phyloP scores from a whole-genome alignment of 805 yeast species.

The Kazachstania bromeliacearum region DNA sequence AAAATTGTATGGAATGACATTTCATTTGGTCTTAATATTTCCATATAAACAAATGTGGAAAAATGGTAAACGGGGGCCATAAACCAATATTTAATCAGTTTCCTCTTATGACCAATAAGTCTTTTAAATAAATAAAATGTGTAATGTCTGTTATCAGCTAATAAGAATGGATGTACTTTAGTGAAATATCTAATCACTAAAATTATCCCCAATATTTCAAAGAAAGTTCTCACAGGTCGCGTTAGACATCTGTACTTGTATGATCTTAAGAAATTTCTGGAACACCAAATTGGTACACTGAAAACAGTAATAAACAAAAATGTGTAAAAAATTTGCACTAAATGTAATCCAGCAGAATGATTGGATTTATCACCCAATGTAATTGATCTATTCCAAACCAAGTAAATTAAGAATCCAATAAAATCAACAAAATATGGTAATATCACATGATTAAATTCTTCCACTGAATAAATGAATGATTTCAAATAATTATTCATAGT shows the following conservation, averaged over 20 bases:
- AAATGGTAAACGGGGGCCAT: slow-evolving; percentile 69
- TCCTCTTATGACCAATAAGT: slow-evolving; percentile 39
- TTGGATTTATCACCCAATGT: slow-evolving; percentile 88
- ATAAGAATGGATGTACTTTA: slow-evolving; percentile 75
- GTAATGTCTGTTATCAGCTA: slow-evolving; percentile 92
- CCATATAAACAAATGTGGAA: slow-evolving; percentile 30
- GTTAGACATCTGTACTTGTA: slow-evolving; percentile 31
- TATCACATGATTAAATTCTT: slow-evolving; percentile 27
- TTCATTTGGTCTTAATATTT: slow-evolving; percentile 29
- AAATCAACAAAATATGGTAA: slow-evolving; percentile 49
- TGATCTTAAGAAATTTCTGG: slow-evolving; percentile 31
- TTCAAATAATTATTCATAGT: slow-evolving; percentile 34
- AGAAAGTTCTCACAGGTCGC: slow-evolving; percentile 22
- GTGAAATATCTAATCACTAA: slow-evolving; percentile 51
- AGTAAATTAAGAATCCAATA: slow-evolving; percentile 44
- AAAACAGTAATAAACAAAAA: slow-evolving; percentile 51
- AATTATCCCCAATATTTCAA: slow-evolving; percentile 33
- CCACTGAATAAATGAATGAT: slow-evolving; percentile 30
- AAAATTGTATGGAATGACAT: slow-evolving; percentile 29
- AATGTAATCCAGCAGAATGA: slow-evolving; percentile 61
- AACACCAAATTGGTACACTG: slow-evolving; percentile 67
- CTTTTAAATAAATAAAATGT: slow-evolving; percentile 77
- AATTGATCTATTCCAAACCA: slow-evolving; percentile 67
- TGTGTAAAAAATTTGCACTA: slow-evolving; percentile 78
- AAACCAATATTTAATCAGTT: slow-evolving; percentile 38